These are phyloP conservation scores for Cenchrus purpureus DNA, from an alignment of 176 grass and related monocot species.

Conservation along the genomic window DNA sequence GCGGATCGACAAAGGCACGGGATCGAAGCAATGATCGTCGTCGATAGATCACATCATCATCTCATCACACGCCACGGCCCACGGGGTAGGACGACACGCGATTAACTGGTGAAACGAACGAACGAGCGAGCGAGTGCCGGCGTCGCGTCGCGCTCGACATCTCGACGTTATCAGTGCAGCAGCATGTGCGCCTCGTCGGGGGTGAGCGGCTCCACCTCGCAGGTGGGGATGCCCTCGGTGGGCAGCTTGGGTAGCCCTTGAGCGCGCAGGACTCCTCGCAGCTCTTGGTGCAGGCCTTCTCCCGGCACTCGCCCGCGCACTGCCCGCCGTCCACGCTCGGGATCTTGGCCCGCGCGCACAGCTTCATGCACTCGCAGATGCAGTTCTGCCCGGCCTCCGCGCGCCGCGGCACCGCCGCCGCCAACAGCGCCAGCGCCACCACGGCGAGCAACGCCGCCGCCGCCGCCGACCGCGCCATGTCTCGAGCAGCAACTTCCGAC, in stretches of 20 bases:
- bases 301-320: conserved; percentile 41
- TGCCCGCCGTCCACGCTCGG: conserved; percentile 13
- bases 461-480: conserved; percentile 1
- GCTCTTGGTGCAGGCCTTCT: conserved; percentile 36
- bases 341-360: conserved; percentile 36
- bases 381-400: conserved; percentile 55
- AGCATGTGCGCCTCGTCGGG: conserved; percentile 40
- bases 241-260: conserved; percentile 43
- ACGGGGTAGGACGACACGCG: no score
- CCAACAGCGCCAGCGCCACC: not conserved
- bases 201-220: conserved; percentile 48
- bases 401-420: not conserved
- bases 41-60: no score
- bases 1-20: not conserved
- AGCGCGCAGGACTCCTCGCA: conserved; percentile 43
- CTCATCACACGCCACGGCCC: no score
- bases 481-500: not conserved
- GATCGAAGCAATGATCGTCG: not conserved
- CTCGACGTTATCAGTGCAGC: not conserved
- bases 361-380: conserved; percentile 67
- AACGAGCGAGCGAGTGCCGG: not conserved
- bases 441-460: not conserved
- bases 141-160: not conserved
- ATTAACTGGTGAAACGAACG: not conserved
- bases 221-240: conserved; percentile 24